These are phyloP conservation scores for Aureobasidium sp. DNA, from an alignment of 2,329 filamentous ascomycete species.

Conservation along the genomic window DNA sequence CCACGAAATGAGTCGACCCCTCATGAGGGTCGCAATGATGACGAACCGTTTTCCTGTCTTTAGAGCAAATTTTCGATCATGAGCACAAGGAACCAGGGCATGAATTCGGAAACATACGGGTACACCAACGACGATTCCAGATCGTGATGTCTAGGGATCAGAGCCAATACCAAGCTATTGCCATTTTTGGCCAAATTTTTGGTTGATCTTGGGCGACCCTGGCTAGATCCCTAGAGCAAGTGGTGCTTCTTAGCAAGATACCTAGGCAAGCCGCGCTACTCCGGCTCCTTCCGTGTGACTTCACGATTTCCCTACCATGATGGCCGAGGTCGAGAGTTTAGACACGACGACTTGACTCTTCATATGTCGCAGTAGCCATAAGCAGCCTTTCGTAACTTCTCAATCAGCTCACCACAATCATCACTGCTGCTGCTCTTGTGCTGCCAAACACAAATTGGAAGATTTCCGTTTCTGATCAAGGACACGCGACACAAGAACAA, in stretches of 20 bases:
- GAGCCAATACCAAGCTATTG: not conserved
- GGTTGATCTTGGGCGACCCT: too few relatives aligned
- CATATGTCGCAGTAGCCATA: not conserved
- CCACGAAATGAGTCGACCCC: not conserved
- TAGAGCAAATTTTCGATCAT: not conserved
- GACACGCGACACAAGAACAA: conserved; percentile 6
- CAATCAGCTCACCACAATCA: not conserved
- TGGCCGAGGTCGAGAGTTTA: conserved; percentile 9
- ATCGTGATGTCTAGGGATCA: not conserved
- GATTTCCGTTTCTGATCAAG: not conserved
- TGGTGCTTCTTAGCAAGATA: not conserved
- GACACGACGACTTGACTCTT: not conserved
- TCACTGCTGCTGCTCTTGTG: not conserved
- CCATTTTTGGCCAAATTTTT: not conserved
- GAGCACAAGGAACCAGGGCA: not conserved
- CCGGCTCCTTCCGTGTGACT: conserved; percentile 8
- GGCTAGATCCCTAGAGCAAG: not conserved
- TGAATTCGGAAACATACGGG: not conserved
- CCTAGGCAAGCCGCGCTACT: not conserved
- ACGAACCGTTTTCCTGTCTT: conserved; percentile 7
- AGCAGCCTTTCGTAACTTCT: not conserved
- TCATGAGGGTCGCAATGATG: not conserved
- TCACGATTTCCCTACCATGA: conserved; percentile 7
- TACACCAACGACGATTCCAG: not conserved
- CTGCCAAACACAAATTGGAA: not conserved